Evolutionary conservation across 352 stramenopile genomes (phyloP), one percentile per base, ranked within the genome.

Genomic region (Phytophthora capsici): DNA sequence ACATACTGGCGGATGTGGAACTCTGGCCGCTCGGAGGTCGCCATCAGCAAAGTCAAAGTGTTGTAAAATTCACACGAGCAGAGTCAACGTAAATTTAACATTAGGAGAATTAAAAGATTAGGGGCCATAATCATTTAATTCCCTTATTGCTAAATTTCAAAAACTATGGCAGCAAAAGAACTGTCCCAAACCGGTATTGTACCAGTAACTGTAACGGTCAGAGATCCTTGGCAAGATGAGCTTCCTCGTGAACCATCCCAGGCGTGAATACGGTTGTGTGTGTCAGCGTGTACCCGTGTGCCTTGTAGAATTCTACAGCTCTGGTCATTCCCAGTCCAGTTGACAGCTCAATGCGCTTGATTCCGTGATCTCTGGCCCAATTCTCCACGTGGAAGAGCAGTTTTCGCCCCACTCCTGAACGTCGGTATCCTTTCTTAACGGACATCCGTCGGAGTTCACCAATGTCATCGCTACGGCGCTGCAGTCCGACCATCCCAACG

Each of bases 391-490:
- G 48, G 1, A 38, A 1, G 4, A 81, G 34, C 9, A 84, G 48
- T 32, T 51, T 54, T 6, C 71, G 46, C 7, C 55, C 77, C 34
- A 85, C 2, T 6, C 71, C 73, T 9, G 62, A 48, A 19, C 73
- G 73, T 16, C 71, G 77, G 41, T 63, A 76, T 0, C 40, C 63
- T 6, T 50, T 20, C 16, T 71, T 67, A 25, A 86, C 68, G 4
- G 71, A 75, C 55, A 86, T 54, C 9, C 77, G 77, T 2, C 74
- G 71, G 44, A 86, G 60, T 47, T 78, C 71, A 25, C 59, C 72
- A 20, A 64, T 57, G 4, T 40, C 14, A 37, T 78, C 61, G 2
- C 48, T 44, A 20, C 68, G 74, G 4, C 32, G 32, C 55, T 83
- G 71, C 7, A 83, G 56, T 4, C 30, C 77, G 13, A 86, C 64